These are phyloP conservation scores for Argentina anserina DNA, from an alignment of 306 rosid species.

Conservation along the genomic window DNA sequence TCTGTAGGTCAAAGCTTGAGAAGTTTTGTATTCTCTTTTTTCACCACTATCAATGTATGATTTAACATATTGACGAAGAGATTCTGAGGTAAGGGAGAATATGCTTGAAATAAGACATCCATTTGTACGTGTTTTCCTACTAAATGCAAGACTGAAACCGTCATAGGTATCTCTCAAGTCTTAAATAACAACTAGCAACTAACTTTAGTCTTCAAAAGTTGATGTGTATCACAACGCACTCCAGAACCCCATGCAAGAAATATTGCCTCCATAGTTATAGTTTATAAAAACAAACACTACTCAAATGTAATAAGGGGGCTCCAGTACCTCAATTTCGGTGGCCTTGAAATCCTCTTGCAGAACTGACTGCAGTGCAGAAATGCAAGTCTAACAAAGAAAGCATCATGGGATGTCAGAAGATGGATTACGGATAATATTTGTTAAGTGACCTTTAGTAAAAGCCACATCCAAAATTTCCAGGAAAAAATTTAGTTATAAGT, in stretches of 20 bases:
- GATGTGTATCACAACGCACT: background rate
- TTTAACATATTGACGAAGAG: background rate
- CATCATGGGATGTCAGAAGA: constrained; percentile 3
- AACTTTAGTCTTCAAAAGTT: background rate
- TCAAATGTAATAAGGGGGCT: background rate
- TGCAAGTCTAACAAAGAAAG: constrained; percentile 64
- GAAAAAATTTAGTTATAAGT: background rate
- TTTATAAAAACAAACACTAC: background rate
- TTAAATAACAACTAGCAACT: background rate
- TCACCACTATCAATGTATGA: background rate
- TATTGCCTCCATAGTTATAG: background rate
- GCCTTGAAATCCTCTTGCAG: constrained; percentile 99
- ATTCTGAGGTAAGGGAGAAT: background rate
- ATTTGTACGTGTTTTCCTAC: background rate
- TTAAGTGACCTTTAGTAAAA: background rate
- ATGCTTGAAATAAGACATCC: background rate
- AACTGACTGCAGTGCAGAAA: constrained; percentile 96
- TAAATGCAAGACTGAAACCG: background rate
- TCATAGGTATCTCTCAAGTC: background rate
- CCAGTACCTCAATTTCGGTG: constrained; percentile 90
- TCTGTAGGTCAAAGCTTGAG: background rate
- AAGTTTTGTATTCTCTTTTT: background rate
- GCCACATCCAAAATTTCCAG: background rate
- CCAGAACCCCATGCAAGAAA: background rate
- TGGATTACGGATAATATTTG: background rate